These are phyloP conservation scores for Thalassiosira livingstoniorum DNA, from an alignment of 352 stramenopile species.

Conservation along the genomic window DNA sequence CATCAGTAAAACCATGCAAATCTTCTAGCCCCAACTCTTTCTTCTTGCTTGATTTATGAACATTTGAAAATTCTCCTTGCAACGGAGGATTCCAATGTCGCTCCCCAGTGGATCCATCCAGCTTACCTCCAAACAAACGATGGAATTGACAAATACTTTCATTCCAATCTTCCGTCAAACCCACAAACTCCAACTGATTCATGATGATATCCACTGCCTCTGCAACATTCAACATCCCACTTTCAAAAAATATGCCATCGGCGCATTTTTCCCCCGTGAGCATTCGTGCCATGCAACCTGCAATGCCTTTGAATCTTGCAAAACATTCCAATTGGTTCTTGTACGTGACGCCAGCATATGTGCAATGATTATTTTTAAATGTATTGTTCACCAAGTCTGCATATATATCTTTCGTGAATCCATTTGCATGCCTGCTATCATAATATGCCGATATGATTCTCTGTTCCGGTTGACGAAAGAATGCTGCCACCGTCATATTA, in stretches of 20 bases:
- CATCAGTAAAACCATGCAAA: constrained; percentile 54
- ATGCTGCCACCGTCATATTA: constrained; percentile 49
- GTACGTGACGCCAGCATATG: constrained; percentile 13
- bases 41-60: constrained; percentile 43
- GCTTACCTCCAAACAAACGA: constrained; percentile 40
- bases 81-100: constrained; percentile 33
- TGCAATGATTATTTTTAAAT: no score
- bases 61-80: constrained; percentile 58
- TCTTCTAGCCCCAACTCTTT: constrained; percentile 34
- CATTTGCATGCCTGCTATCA: constrained; percentile 46
- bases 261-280: constrained; percentile 49
- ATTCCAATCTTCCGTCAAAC: constrained; percentile 61
- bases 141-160: constrained; percentile 63
- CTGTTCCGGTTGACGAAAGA: constrained; percentile 56
- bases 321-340: constrained; percentile 51
- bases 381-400: constrained; percentile 10
- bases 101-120: constrained; percentile 17
- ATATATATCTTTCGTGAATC: constrained; percentile 20
- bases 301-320: constrained; percentile 47
- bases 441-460: constrained; percentile 49
- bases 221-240: constrained; percentile 33
- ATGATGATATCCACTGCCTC: constrained; percentile 50
- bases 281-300: constrained; percentile 52
- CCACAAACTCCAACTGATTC: constrained; percentile 52
- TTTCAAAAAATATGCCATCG: constrained; percentile 26